Evolutionary conservation across 345 rosid species (phyloP).

Genomic region (Gynandropsis gynandra): DNA sequence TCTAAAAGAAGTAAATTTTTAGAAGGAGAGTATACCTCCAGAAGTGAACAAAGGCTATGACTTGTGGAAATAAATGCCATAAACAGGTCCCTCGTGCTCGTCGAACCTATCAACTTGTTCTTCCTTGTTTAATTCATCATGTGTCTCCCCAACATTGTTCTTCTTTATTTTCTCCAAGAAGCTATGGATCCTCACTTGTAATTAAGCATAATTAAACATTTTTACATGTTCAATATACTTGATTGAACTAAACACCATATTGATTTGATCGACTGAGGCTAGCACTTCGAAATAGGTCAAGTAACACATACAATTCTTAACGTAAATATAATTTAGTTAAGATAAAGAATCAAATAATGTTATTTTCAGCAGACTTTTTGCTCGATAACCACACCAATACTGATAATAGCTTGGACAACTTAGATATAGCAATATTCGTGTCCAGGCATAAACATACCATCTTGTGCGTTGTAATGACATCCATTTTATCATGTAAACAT

Average conservation of each 20-base stretch:
- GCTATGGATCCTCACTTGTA: conserved; percentile 69
- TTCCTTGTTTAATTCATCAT: conserved; percentile 46
- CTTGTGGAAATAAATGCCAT: too few species aligned
- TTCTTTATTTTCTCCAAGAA: conserved; percentile 69
- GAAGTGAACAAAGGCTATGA: too few species aligned
- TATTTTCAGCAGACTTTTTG: conserved; percentile 58
- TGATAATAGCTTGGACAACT: conserved; percentile 80
- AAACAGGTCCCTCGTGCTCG: too few species aligned
- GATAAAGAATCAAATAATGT: neutral
- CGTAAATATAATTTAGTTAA: too few species aligned
- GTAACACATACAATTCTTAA: neutral
- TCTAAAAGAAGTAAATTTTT: too few species aligned
- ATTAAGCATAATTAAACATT: conserved; percentile 8
- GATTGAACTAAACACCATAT: too few species aligned
- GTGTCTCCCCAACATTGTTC: conserved; percentile 35
- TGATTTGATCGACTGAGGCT: too few species aligned
- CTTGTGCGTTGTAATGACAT: conserved; percentile 88
- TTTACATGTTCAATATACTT: too few species aligned
- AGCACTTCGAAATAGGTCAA: too few species aligned
- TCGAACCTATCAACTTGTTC: too few species aligned
- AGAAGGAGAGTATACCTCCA: too few species aligned
- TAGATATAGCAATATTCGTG: conserved; percentile 70
- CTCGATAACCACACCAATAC: conserved; percentile 78
- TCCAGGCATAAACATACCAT: too few species aligned
- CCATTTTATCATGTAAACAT: conserved; percentile 86